Base-by-base conservation (phyloP, 805 yeast species). In the Starmerella gropengiesseri region DNA sequence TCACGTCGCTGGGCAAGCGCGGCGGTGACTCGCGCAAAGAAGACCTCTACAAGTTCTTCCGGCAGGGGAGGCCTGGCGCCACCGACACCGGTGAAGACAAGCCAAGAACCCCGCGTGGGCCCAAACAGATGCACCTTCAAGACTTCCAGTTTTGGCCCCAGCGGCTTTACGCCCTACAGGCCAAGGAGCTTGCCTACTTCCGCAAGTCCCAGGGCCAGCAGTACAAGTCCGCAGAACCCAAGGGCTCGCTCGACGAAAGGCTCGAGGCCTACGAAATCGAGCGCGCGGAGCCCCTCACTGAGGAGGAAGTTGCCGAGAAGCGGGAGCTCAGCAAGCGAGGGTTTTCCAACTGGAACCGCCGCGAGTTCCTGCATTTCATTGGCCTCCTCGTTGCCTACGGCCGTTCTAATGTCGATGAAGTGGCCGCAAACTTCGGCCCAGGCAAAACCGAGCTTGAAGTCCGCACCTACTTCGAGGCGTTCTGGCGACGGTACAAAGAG, bases 141-240 rank as follows among this genome's bases (percentile, higher is more conserved):
- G 95, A 91, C 57, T 95, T 87, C 62, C 98, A 91, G 61, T 84
- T 91, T 55, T 83, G 73, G 60, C 85, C 94, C 1, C 70, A 78
- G n/a, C 72, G 81, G 56, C 64, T 91, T 35, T 68, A 73, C 50
- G 85, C 81, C 43, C 59, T 91, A 31, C 77, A 81, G 56, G 94
- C 85, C 45, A 71, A 78, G 60, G 97, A 91, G 58, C 77, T 78
- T 53, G 76, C 80, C 44, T 79, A 76, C 61, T 81, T 71, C 60
- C 78, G 82, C 43, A 80, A 84, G 55, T 76, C 71, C 52, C 71
- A 74, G 19, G 74, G 74, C 12, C 80, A 73, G 63, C 84, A 80
- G 7, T 64, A 74, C 1, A 65, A 64, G n/a, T 68, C 62, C 22
- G 57, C 60, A 8, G 37, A 34, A 13, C 37, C 37, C 9, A 29